phyloP scores from a whole-genome alignment of 768 basidiomycete species.

The Daedalea quercina region DNA sequence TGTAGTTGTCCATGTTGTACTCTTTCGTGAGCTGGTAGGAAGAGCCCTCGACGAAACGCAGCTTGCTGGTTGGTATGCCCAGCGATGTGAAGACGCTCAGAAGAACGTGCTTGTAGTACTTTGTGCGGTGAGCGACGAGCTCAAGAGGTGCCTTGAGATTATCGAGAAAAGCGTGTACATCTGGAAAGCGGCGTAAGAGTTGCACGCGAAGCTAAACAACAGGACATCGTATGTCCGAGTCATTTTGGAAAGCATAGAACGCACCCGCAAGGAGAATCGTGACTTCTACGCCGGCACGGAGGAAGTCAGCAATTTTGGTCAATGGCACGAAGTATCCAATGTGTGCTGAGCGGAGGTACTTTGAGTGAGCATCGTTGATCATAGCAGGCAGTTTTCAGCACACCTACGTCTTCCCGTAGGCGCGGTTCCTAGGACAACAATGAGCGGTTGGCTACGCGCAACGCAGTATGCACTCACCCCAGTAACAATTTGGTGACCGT shows the following conservation, averaged over 20 bases:
- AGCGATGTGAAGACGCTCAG: slow-evolving; percentile 81
- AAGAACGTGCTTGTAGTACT: slow-evolving; percentile 84
- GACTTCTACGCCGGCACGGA: slow-evolving; percentile 87
- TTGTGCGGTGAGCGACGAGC: slow-evolving; percentile 79
- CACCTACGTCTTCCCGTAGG: slow-evolving; percentile 89
- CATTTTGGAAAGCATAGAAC: slow-evolving; percentile 1
- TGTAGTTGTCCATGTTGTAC: slow-evolving; percentile 94
- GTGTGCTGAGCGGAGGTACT: slow-evolving; percentile 54
- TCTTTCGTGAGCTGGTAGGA: slow-evolving; percentile 88
- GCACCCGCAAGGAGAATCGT: slow-evolving; percentile 14
- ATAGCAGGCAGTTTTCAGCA: not conserved
- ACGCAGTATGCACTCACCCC: slow-evolving; percentile 54
- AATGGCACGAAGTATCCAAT: slow-evolving; percentile 96
- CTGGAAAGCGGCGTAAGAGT: slow-evolving; percentile 28
- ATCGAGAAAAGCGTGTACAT: slow-evolving; percentile 96
- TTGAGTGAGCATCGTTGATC: slow-evolving; percentile 5
- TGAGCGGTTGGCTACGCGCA: too few species aligned
- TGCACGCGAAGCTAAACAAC: not conserved
- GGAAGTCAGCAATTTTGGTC: slow-evolving; percentile 93
- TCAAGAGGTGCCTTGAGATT: slow-evolving; percentile 94
- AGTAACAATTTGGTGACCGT: slow-evolving; percentile 78
- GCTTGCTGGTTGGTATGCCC: slow-evolving; percentile 80
- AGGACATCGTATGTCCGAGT: too few species aligned
- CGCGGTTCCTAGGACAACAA: slow-evolving; percentile 63
- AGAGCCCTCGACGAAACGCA: slow-evolving; percentile 84